Evolutionary conservation across 2,329 filamentous ascomycete species (phyloP).

Genomic region (Aspergillus aculeatus): DNA sequence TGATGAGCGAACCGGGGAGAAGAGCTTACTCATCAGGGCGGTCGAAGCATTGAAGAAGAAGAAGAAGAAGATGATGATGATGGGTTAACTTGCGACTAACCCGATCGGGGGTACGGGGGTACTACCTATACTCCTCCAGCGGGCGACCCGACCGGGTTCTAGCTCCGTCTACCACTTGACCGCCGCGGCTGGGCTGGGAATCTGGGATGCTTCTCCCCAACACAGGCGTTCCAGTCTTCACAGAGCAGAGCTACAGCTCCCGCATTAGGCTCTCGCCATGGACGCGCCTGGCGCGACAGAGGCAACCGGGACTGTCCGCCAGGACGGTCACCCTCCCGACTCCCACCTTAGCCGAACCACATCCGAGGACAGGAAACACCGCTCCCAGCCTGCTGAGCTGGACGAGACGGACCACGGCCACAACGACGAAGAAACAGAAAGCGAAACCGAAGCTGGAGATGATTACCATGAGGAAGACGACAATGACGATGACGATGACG

Average conservation of each 20-base stretch:
- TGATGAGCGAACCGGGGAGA: neutral
- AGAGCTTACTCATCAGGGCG: neutral
- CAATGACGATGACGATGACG: slow-evolving; percentile 59
- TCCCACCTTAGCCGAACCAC: slow-evolving; percentile 18
- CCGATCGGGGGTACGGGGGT: neutral
- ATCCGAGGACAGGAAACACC: slow-evolving; percentile 9
- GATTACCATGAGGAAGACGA: slow-evolving; percentile 56
- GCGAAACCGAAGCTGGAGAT: slow-evolving; percentile 29
- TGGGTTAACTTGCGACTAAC: neutral
- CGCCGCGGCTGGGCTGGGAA: slow-evolving; percentile 14
- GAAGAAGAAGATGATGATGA: neutral
- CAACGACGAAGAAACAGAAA: slow-evolving; percentile 26
- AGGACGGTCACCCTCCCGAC: slow-evolving; percentile 20
- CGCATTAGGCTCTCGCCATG: slow-evolving; percentile 36
- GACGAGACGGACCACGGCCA: slow-evolving; percentile 16
- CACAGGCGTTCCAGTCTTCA: slow-evolving; percentile 1
- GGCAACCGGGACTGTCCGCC: slow-evolving; percentile 24
- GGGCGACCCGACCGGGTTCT: neutral
- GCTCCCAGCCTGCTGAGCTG: slow-evolving; percentile 19
- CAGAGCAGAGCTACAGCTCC: slow-evolving; percentile 23
- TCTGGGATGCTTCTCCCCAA: slow-evolving; percentile 14
- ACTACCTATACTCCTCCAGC: neutral
- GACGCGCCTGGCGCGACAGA: slow-evolving; percentile 38
- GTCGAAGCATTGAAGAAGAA: too few species aligned
- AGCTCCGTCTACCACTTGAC: slow-evolving; percentile 1